Conservation (phyloP, 306 rosid species). For the Argentina anserina region DNA sequence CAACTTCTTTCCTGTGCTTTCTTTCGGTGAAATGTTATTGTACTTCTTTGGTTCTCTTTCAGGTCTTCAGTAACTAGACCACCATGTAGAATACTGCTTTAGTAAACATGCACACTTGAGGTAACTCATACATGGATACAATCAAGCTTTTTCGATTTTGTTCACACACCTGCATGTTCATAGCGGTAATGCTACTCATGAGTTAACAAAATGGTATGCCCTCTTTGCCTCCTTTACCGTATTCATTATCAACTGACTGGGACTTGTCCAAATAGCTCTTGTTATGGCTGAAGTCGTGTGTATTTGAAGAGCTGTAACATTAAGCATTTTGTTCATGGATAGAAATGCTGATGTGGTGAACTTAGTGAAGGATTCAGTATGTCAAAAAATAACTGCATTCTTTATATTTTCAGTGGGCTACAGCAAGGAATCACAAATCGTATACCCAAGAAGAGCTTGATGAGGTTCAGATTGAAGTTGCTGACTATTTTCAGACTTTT, state of each 20-base stretch:
- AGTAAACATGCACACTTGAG: too few relatives aligned
- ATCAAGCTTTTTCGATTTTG: too few relatives aligned
- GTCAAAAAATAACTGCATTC: too few relatives aligned
- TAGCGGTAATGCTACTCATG: neutral
- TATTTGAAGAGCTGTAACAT: neutral
- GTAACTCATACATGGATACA: too few relatives aligned
- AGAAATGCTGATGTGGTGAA: slow-evolving; percentile 85
- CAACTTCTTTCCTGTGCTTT: neutral
- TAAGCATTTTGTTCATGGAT: slow-evolving; percentile 23
- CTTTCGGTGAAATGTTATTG: neutral
- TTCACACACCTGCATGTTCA: neutral
- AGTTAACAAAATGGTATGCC: neutral
- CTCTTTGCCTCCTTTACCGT: slow-evolving; percentile 11
- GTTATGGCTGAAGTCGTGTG: neutral
- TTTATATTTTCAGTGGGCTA: too few relatives aligned
- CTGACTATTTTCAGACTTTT: too few relatives aligned
- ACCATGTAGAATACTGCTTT: neutral
- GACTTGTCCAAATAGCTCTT: neutral
- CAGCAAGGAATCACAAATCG: too few relatives aligned
- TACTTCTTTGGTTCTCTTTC: neutral
- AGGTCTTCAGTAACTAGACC: neutral
- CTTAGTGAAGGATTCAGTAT: slow-evolving; percentile 71
- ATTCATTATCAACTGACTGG: slow-evolving; percentile 4
- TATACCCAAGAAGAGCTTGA: too few relatives aligned
- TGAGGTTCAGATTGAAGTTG: too few relatives aligned